Conservation (phyloP, 768 basidiomycete species). For the Collybiopsis confluens region DNA sequence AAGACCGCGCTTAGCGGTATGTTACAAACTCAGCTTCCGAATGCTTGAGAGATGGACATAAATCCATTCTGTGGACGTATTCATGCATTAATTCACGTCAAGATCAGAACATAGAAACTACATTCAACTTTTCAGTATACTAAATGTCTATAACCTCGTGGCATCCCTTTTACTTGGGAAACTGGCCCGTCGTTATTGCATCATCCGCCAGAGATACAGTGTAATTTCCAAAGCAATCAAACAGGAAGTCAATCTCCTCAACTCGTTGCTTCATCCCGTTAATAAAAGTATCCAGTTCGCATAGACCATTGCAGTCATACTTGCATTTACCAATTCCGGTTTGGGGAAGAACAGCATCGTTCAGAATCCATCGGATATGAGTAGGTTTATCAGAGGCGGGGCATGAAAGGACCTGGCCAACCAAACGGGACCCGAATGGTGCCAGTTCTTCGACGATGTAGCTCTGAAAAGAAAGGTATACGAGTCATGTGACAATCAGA, state of each 20-base stretch:
- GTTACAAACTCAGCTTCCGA: too few relatives aligned
- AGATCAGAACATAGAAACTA: too few relatives aligned
- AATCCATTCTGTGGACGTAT: too few relatives aligned
- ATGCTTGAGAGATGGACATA: too few relatives aligned
- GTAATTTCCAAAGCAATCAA: slow-evolving; percentile 56
- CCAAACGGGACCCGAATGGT: slow-evolving; percentile 31
- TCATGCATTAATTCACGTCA: too few relatives aligned
- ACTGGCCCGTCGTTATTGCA: slow-evolving; percentile 32
- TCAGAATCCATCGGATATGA: slow-evolving; percentile 67
- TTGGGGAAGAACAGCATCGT: slow-evolving; percentile 70
- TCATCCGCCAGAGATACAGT: slow-evolving; percentile 35
- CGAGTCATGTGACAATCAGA: not conserved
- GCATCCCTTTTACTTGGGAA: slow-evolving; percentile 12
- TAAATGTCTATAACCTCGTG: not conserved
- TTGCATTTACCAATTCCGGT: slow-evolving; percentile 61
- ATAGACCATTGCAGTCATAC: slow-evolving; percentile 53
- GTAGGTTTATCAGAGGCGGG: slow-evolving; percentile 19
- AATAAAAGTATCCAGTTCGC: slow-evolving; percentile 57
- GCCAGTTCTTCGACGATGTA: slow-evolving; percentile 26
- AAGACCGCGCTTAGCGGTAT: too few relatives aligned
- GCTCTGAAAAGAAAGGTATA: slow-evolving; percentile 33
- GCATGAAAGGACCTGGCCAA: slow-evolving; percentile 46
- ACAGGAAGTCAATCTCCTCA: slow-evolving; percentile 53
- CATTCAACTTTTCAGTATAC: too few relatives aligned
- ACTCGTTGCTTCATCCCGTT: slow-evolving; percentile 52